Evolutionary conservation across 768 basidiomycete genomes (phyloP).

Genomic region (Porpolomopsis calyptriformis): DNA sequence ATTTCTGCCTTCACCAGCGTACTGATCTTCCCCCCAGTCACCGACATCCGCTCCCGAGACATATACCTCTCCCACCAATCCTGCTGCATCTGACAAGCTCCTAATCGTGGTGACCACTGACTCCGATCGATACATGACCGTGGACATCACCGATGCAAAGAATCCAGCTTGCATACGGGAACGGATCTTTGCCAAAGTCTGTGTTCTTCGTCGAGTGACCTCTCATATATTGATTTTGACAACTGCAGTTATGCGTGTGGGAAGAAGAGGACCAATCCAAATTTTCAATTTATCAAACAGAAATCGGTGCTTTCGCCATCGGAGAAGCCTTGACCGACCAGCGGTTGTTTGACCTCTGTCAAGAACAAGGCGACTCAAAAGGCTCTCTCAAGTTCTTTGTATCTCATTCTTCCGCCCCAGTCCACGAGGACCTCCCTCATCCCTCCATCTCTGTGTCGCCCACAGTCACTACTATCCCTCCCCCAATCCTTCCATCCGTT

Average conservation of each 20-base stretch:
- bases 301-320: slow-evolving; percentile 69
- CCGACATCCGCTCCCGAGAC: slow-evolving; percentile 29
- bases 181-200: slow-evolving; percentile 69
- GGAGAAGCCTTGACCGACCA: slow-evolving; percentile 66
- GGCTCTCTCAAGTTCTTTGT: slow-evolving; percentile 82
- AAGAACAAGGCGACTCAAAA: slow-evolving; percentile 59
- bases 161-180: slow-evolving; percentile 66
- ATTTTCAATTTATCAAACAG: slow-evolving; percentile 78
- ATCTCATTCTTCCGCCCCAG: slow-evolving; percentile 49
- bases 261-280: slow-evolving; percentile 71
- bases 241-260: slow-evolving; percentile 56
- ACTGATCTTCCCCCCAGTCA: slow-evolving; percentile 16
- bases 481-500: slow-evolving; percentile 33
- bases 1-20: slow-evolving; percentile 15
- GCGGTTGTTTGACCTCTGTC: slow-evolving; percentile 60
- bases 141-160: slow-evolving; percentile 59
- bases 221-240: slow-evolving; percentile 5
- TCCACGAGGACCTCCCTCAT: slow-evolving; percentile 39
- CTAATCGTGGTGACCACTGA: slow-evolving; percentile 66
- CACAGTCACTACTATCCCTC: slow-evolving; percentile 38
- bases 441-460: slow-evolving; percentile 23
- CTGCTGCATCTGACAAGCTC: slow-evolving; percentile 24
- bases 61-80: slow-evolving; percentile 19
- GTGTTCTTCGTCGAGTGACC: slow-evolving; percentile 11
- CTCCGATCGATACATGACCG: slow-evolving; percentile 62